Evolutionary conservation across 371 early-diverging fungal species (phyloP).

Genomic region (Vittaforma corneae): DNA sequence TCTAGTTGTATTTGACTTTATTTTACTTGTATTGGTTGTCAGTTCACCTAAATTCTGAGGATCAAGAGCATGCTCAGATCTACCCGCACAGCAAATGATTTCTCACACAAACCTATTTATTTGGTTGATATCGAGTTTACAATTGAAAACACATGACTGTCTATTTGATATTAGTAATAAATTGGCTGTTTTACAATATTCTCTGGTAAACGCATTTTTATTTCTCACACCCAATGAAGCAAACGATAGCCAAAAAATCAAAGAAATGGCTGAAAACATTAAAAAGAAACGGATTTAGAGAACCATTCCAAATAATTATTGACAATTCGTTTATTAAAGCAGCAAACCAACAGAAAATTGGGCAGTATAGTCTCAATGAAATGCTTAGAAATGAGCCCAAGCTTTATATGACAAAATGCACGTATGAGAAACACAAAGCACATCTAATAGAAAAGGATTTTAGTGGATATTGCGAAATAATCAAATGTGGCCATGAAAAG

Average conservation of each 20-base stretch:
- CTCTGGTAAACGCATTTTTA: no score
- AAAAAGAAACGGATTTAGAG: slow-evolving; percentile 11
- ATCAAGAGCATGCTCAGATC: no score
- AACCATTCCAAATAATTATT: slow-evolving; percentile 32
- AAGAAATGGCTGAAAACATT: slow-evolving; percentile 37
- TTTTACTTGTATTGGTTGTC: no score
- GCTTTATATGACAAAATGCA: slow-evolving; percentile 38
- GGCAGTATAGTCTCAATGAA: slow-evolving; percentile 12
- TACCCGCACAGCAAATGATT: no score
- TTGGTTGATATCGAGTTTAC: no score
- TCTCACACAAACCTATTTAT: no score
- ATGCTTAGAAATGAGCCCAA: slow-evolving; percentile 31
- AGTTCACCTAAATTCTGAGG: no score
- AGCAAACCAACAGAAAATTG: slow-evolving; percentile 10
- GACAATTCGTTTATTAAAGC: slow-evolving; percentile 27
- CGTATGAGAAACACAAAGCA: slow-evolving; percentile 21
- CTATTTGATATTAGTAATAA: no score
- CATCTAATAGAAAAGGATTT: slow-evolving; percentile 17
- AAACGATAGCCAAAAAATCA: slow-evolving; percentile 19
- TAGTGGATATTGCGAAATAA: slow-evolving; percentile 25
- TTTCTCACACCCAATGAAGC: slow-evolving; percentile 14
- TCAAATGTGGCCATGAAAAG: slow-evolving; percentile 6
- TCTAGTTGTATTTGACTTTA: no score
- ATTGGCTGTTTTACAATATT: no score
- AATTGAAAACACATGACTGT: no score